Evolutionary conservation across 768 basidiomycete genomes (phyloP).

Genomic region (Lentinula lateritia): DNA sequence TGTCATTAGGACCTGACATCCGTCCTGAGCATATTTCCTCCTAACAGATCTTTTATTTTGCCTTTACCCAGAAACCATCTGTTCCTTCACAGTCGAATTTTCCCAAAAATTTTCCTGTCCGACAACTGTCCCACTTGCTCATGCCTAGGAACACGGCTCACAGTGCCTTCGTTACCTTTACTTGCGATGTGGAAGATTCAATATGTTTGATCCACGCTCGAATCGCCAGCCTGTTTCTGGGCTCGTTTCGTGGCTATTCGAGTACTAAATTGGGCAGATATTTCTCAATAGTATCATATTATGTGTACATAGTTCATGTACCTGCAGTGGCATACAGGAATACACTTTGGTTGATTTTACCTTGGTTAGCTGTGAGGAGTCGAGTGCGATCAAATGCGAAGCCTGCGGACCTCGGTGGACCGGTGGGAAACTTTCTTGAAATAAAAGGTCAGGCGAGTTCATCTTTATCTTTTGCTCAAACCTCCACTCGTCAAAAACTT

Average conservation of each 20-base stretch:
- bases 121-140: conserved; percentile 48
- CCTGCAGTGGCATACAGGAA: not conserved
- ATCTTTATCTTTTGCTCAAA: conserved; percentile 23
- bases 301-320: not conserved
- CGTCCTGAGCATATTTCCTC: not conserved
- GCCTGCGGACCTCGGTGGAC: not conserved
- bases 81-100: not conserved
- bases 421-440: conserved; percentile 20
- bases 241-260: conserved; percentile 51
- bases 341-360: not conserved
- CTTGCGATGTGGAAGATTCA: conserved; percentile 68
- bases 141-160: conserved; percentile 74
- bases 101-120: not conserved
- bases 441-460: conserved; percentile 13
- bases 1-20: too few relatives aligned
- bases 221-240: conserved; percentile 43
- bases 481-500: conserved; percentile 14
- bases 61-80: not conserved
- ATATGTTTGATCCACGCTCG: conserved; percentile 71
- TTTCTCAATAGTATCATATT: not conserved
- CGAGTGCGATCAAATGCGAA: not conserved
- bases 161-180: conserved; percentile 75
- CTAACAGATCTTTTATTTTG: not conserved
- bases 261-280: conserved; percentile 73
- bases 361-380: not conserved